Percentiles rank a stretch among this genome's conserved stretches.
Conservation (phyloP, 2,329 filamentous ascomycete species). For the Sporothrix inflata region DNA sequence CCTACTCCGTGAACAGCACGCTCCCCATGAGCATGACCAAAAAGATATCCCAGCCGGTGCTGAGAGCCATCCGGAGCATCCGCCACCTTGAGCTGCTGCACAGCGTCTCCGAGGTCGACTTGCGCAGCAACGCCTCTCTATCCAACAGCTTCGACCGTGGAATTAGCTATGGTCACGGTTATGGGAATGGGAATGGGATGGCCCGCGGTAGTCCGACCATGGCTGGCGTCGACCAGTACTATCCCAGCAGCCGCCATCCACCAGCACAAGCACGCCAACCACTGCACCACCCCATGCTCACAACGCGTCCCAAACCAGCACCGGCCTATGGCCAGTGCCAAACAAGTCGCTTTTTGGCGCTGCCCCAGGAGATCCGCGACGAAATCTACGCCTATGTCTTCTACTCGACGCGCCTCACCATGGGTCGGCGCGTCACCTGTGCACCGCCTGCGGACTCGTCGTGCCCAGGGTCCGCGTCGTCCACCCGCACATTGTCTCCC, state of each 20-base stretch:
- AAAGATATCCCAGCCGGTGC: constrained; percentile 27
- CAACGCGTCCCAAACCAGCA: background rate
- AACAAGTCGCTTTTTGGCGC: constrained; percentile 29
- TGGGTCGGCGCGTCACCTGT: constrained; percentile 33
- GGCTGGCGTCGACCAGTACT: background rate
- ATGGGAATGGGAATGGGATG: background rate
- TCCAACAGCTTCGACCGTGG: background rate
- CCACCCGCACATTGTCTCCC: background rate
- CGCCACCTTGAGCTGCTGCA: constrained; percentile 19
- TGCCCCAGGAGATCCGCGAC: constrained; percentile 34
- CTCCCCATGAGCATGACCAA: constrained; percentile 9
- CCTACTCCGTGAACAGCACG: background rate
- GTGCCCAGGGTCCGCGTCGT: background rate
- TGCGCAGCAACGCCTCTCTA: background rate
- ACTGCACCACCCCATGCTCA: background rate
- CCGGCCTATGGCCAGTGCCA: background rate
- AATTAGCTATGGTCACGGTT: background rate
- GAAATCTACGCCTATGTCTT: constrained; percentile 34
- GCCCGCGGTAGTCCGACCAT: background rate
- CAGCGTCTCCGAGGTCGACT: background rate
- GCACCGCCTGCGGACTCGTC: background rate
- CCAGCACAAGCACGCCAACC: background rate
- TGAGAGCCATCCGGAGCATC: constrained; percentile 27
- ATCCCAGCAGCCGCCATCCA: background rate
- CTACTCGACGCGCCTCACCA: constrained; percentile 33